Evolutionary conservation across 176 grass and related monocot genomes (phyloP).

Genomic region (Thinopyrum elongatum): DNA sequence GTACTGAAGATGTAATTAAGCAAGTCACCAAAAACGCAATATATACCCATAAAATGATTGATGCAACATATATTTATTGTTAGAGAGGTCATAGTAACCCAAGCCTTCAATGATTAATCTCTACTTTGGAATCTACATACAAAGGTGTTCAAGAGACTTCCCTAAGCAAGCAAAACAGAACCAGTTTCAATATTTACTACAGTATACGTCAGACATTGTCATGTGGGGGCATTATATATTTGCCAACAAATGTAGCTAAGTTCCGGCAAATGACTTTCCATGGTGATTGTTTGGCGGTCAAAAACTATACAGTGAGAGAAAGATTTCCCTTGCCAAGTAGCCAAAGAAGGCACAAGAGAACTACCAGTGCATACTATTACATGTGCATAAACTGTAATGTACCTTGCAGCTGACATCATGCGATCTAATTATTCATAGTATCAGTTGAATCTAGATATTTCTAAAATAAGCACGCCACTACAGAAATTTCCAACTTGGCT

Average conservation of each 20-base stretch:
- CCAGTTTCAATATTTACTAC: not conserved
- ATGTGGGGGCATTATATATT: not conserved
- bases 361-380: not conserved
- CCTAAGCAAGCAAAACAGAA: not conserved
- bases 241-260: not conserved
- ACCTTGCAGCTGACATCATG: not conserved
- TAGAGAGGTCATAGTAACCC: not conserved
- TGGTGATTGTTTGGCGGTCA: not conserved
- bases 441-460: not conserved
- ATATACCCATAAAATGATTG: not conserved
- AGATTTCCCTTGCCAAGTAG: not conserved
- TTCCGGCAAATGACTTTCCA: not conserved
- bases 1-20: not conserved
- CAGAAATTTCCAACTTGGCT: too few relatives aligned
- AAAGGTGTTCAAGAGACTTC: not conserved
- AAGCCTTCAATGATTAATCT: too few relatives aligned
- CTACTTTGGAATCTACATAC: too few relatives aligned
- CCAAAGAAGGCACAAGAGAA: not conserved
- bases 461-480: too few relatives aligned
- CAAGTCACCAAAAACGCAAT: not conserved
- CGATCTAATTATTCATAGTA: not conserved
- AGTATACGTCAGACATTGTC: not conserved
- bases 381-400: not conserved
- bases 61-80: not conserved
- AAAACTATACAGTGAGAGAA: not conserved